Conservation (phyloP, 495 filamentous ascomycete species). For the Xylaria grammica region DNA sequence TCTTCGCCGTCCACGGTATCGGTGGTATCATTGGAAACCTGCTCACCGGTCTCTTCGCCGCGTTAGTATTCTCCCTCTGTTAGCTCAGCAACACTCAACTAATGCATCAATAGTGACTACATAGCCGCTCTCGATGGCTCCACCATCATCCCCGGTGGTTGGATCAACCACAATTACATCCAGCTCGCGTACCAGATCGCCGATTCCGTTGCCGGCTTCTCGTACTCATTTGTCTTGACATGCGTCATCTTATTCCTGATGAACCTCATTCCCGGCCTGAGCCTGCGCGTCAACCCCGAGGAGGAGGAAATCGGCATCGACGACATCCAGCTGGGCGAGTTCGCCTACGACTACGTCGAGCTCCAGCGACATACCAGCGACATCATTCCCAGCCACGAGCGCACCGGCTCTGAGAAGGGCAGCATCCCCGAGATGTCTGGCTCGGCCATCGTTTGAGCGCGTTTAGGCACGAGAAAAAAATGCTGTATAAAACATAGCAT, state of each 20-base stretch:
- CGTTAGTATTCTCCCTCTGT: conserved; percentile 54
- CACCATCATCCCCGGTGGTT: conserved; percentile 68
- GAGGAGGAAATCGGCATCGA: conserved; percentile 80
- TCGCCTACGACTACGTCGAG: conserved; percentile 86
- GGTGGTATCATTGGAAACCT: conserved; percentile 80
- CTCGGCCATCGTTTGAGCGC: neutral
- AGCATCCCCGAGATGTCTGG: conserved; percentile 34
- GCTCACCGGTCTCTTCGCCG: conserved; percentile 79
- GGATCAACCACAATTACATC: conserved; percentile 77
- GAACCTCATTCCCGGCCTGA: conserved; percentile 75
- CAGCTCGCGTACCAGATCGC: conserved; percentile 81
- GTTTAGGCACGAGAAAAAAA: neutral
- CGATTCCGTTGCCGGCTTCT: conserved; percentile 72
- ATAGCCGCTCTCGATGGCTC: conserved; percentile 77
- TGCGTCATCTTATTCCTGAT: conserved; percentile 78
- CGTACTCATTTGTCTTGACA: conserved; percentile 79
- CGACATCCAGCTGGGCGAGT: conserved; percentile 82
- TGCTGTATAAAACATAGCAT: neutral
- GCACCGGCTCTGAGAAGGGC: conserved; percentile 72
- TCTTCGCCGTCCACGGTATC: conserved; percentile 79
- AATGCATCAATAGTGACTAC: conserved; percentile 60
- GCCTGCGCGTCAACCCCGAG: conserved; percentile 72
- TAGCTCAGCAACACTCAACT: neutral
- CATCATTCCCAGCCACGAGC: conserved; percentile 52
- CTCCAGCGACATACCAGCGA: conserved; percentile 70